Conservation (phyloP, 2,329 filamentous ascomycete genomes). For the Aspergillus phoenicis region DNA sequence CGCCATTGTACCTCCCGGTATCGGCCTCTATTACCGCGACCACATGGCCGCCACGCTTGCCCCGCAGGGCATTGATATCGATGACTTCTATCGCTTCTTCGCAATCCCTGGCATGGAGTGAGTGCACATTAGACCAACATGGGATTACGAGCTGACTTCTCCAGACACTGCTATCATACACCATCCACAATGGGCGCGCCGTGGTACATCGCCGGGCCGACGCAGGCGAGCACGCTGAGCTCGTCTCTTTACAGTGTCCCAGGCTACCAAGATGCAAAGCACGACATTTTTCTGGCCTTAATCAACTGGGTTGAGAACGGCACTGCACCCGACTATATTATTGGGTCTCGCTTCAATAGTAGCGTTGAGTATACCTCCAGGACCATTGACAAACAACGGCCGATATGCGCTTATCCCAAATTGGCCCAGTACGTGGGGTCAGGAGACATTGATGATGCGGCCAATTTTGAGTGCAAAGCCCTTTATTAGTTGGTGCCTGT, state of each 20-base stretch:
- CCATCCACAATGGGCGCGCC: neutral
- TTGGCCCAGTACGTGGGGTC: neutral
- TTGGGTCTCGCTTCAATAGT: neutral
- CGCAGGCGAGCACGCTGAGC: neutral
- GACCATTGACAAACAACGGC: neutral
- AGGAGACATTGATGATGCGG: neutral
- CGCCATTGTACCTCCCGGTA: neutral
- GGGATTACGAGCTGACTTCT: neutral
- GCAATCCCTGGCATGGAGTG: neutral
- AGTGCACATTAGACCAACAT: neutral
- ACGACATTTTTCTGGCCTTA: neutral
- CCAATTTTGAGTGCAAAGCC: neutral
- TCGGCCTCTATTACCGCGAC: neutral
- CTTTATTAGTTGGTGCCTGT: neutral
- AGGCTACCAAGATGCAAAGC: neutral
- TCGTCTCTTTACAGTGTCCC: neutral
- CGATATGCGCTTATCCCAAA: neutral
- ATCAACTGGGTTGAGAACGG: constrained; percentile 1
- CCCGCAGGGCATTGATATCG: neutral
- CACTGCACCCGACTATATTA: neutral
- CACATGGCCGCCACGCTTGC: neutral
- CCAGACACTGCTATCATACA: constrained; percentile 1
- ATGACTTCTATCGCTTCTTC: constrained; percentile 5
- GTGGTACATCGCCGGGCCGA: constrained; percentile 6
- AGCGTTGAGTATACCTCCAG: neutral